phyloP scores from a whole-genome alignment of 1,284 basidiomycete genomes.

The Malassezia caprae region DNA sequence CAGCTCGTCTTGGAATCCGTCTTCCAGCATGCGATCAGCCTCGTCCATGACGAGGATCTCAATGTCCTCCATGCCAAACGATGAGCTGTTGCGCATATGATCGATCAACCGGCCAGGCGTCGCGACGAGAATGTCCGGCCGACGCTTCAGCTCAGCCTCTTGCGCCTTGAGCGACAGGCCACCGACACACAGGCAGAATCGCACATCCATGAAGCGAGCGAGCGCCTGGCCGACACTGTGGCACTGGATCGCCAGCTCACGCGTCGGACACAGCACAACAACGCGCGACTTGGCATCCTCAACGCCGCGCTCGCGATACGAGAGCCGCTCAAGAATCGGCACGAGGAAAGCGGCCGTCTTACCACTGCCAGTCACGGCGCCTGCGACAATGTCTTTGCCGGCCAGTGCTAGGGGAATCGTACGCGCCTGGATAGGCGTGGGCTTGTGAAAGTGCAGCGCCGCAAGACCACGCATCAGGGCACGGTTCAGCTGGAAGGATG shows the following conservation, averaged over 20 bases:
- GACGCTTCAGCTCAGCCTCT: constrained; percentile 44
- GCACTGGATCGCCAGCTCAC: constrained; percentile 52
- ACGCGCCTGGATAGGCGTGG: constrained; percentile 67
- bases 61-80: constrained; percentile 82
- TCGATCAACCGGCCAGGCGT: constrained; percentile 53
- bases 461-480: constrained; percentile 77
- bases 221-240: constrained; percentile 40
- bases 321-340: constrained; percentile 63
- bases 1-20: constrained; percentile 92
- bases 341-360: constrained; percentile 85
- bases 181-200: constrained; percentile 22
- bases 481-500: constrained; percentile 76
- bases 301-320: constrained; percentile 15
- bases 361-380: constrained; percentile 85
- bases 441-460: constrained; percentile 66
- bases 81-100: constrained; percentile 76
- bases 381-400: constrained; percentile 56
- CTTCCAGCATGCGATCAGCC: constrained; percentile 93
- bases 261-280: constrained; percentile 52
- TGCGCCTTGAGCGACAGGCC: constrained; percentile 38
- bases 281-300: constrained; percentile 24
- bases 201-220: constrained; percentile 20
- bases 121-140: constrained; percentile 51
- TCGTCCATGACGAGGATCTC: constrained; percentile 93
- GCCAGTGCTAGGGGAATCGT: constrained; percentile 51